phyloP scores from a whole-genome alignment of 2,329 filamentous ascomycete species.

The Hypoxylon sp. region DNA sequence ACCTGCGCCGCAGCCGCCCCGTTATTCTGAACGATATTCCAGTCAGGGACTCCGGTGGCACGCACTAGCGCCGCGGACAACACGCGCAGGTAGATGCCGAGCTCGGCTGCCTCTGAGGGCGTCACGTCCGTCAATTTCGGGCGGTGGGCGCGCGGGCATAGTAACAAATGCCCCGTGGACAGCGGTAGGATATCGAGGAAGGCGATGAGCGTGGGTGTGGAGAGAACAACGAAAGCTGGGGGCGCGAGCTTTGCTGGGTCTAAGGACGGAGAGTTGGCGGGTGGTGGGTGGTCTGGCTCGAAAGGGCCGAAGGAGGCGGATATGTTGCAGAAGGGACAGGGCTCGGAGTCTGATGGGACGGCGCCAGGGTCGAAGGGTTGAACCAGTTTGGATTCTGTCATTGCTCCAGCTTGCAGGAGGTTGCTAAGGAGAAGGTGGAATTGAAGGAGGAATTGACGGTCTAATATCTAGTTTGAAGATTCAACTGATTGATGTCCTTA shows the following conservation, averaged over 20 bases:
- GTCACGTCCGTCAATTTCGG: slow-evolving; percentile 81
- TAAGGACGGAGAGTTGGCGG: slow-evolving; percentile 52
- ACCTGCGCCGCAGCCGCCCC: slow-evolving; percentile 90
- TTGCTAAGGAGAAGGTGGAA: background rate
- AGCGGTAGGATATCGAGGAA: slow-evolving; percentile 96
- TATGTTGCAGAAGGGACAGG: slow-evolving; percentile 75
- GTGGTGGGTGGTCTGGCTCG: slow-evolving; percentile 59
- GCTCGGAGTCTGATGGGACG: slow-evolving; percentile 48
- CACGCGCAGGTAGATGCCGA: slow-evolving; percentile 77
- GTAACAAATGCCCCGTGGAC: slow-evolving; percentile 82
- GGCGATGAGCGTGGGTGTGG: slow-evolving; percentile 80
- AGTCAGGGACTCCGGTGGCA: slow-evolving; percentile 80
- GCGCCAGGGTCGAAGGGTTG: slow-evolving; percentile 54
- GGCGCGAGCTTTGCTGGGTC: slow-evolving; percentile 49
- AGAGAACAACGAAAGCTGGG: slow-evolving; percentile 76
- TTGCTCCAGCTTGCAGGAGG: slow-evolving; percentile 2
- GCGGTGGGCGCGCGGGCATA: slow-evolving; percentile 82
- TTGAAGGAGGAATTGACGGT: background rate
- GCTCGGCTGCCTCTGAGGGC: slow-evolving; percentile 71
- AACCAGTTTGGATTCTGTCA: slow-evolving; percentile 23
- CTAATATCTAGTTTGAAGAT: too few relatives aligned
- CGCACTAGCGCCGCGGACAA: slow-evolving; percentile 77
- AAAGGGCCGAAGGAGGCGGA: slow-evolving; percentile 62
- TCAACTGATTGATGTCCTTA: too few relatives aligned
- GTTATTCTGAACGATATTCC: slow-evolving; percentile 98